phyloP scores from a whole-genome alignment of 1,284 basidiomycete species.

The Cutaneotrichosporon mucoides region DNA sequence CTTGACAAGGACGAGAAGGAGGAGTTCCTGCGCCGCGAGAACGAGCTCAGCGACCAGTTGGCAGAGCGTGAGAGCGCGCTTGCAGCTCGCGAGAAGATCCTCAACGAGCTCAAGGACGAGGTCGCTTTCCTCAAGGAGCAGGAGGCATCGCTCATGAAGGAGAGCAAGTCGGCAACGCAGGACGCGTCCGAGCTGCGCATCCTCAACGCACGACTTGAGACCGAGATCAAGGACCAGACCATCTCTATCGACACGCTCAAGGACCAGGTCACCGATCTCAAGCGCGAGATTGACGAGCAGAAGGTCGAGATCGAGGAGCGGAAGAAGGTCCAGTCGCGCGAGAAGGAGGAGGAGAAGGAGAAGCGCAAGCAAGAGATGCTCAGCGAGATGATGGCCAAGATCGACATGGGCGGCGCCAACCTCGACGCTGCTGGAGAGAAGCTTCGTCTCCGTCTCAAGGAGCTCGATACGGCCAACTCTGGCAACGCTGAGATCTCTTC shows the following conservation, averaged over 20 bases:
- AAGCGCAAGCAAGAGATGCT: slow-evolving; percentile 99
- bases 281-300: slow-evolving; percentile 84
- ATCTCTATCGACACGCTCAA: slow-evolving; percentile 96
- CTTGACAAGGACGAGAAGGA: slow-evolving; percentile 96
- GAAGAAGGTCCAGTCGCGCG: slow-evolving; percentile 72
- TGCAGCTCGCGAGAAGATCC: slow-evolving; percentile 56
- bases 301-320: slow-evolving; percentile 74
- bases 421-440: slow-evolving; percentile 37
- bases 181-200: slow-evolving; percentile 87
- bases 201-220: slow-evolving; percentile 85
- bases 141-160: slow-evolving; percentile 58
- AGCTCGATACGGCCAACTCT: slow-evolving; percentile 28
- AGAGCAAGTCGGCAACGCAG: slow-evolving; percentile 78
- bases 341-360: slow-evolving; percentile 97
- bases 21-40: slow-evolving; percentile 93
- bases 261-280: slow-evolving; percentile 87
- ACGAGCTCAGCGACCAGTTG: slow-evolving; percentile 89
- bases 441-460: slow-evolving; percentile 38
- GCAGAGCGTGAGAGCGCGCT: slow-evolving; percentile 85
- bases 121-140: slow-evolving; percentile 86
- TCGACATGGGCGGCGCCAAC: slow-evolving; percentile 60
- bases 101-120: slow-evolving; percentile 81
- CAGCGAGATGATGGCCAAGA: slow-evolving; percentile 99
- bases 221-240: slow-evolving; percentile 89
- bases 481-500: slow-evolving; percentile 34